Percentiles rank a stretch among this genome's conserved stretches.
Conservation (phyloP, 1,284 basidiomycete species). For the Ustilago esculenta region DNA sequence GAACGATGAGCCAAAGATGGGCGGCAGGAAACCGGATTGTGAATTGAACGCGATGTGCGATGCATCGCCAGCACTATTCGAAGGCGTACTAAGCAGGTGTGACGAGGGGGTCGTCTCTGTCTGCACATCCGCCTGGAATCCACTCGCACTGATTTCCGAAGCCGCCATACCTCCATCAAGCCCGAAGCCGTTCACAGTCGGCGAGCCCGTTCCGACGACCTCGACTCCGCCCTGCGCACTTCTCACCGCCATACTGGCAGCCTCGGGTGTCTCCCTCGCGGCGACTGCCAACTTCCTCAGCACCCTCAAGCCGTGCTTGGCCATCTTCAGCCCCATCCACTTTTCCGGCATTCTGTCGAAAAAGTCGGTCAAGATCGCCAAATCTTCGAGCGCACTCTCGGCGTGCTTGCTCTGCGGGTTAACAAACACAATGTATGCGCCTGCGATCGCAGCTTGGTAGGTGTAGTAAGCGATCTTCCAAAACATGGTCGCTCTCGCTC, state of each 20-base stretch:
- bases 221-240: neutral
- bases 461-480: constrained; percentile 48
- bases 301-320: constrained; percentile 38
- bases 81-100: neutral
- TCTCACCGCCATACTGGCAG: constrained; percentile 25
- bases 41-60: constrained; percentile 8
- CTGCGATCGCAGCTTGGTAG: constrained; percentile 41
- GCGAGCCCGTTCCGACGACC: too few species aligned
- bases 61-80: neutral
- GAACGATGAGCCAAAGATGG: constrained; percentile 14
- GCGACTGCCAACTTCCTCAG: constrained; percentile 39
- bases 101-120: neutral
- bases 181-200: neutral
- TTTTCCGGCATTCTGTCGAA: constrained; percentile 40
- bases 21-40: constrained; percentile 16
- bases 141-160: too few species aligned
- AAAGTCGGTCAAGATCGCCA: constrained; percentile 34
- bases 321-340: constrained; percentile 42
- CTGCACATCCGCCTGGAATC: neutral
- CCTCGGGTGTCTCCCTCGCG: constrained; percentile 34
- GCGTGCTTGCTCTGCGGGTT: constrained; percentile 40
- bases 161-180: neutral
- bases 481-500: constrained; percentile 37
- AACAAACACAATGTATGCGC: constrained; percentile 39
- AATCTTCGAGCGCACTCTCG: constrained; percentile 28